These are phyloP conservation scores for Podaxis sp. DNA, from an alignment of 768 basidiomycete species.

Conservation along the genomic window DNA sequence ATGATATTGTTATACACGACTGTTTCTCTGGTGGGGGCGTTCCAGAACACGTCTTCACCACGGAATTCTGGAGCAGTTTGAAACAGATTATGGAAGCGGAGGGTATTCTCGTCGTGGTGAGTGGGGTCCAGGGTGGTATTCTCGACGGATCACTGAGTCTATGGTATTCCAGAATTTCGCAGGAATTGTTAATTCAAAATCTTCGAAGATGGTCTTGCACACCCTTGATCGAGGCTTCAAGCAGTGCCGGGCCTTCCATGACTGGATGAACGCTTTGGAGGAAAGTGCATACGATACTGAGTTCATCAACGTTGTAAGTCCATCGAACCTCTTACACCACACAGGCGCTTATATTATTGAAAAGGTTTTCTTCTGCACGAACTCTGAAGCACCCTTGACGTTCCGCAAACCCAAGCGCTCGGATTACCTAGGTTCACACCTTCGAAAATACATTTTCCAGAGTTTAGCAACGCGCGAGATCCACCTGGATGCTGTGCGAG, in stretches of 20 bases:
- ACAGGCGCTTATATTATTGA: neutral
- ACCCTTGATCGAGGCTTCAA: constrained; percentile 75
- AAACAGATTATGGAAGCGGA: constrained; percentile 62
- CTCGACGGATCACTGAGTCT: neutral
- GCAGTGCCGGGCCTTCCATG: constrained; percentile 83
- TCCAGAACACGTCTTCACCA: constrained; percentile 80
- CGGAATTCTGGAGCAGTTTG: constrained; percentile 80
- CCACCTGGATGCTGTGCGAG: constrained; percentile 40
- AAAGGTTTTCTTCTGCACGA: constrained; percentile 88
- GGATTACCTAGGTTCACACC: constrained; percentile 69
- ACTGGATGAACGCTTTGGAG: constrained; percentile 46
- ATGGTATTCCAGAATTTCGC: constrained; percentile 68
- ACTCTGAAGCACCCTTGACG: constrained; percentile 48
- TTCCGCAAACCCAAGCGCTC: constrained; percentile 55
- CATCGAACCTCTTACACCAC: neutral
- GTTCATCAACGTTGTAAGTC: constrained; percentile 73
- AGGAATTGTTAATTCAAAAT: constrained; percentile 61
- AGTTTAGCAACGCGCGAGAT: constrained; percentile 55
- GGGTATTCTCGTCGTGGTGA: constrained; percentile 80
- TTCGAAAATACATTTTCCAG: constrained; percentile 62
- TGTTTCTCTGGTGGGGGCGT: constrained; percentile 95
- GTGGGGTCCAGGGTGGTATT: constrained; percentile 24
- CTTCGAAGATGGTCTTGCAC: constrained; percentile 63
- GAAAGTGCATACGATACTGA: constrained; percentile 49
- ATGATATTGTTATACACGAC: constrained; percentile 83